Conservation (phyloP, 805 yeast species). For the Priceomyces castillae region DNA sequence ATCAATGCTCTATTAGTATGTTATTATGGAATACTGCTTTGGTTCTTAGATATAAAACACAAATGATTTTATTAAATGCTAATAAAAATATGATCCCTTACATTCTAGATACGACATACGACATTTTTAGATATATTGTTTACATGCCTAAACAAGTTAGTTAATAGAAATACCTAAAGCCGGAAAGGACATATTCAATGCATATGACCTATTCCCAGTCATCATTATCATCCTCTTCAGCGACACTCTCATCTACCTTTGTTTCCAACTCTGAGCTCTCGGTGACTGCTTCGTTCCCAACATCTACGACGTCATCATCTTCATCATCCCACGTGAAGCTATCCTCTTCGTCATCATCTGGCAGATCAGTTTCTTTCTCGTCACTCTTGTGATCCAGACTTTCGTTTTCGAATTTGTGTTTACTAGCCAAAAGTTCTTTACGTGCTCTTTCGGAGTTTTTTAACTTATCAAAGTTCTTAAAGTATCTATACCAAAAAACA, state of each 20-base stretch:
- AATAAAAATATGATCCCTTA: not conserved
- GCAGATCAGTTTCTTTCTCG: not conserved
- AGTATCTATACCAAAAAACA: slow-evolving; percentile 76
- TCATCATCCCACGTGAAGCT: slow-evolving; percentile 53
- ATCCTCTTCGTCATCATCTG: slow-evolving; percentile 37
- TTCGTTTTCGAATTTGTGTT: slow-evolving; percentile 3
- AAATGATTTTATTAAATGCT: no score
- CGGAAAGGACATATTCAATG: no score
- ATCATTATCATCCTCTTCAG: slow-evolving; percentile 38
- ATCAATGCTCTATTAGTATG: not conserved
- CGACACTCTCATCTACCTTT: slow-evolving; percentile 9
- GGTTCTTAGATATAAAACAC: not conserved
- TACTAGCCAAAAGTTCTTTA: slow-evolving; percentile 52
- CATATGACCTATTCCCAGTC: slow-evolving; percentile 52
- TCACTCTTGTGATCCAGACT: not conserved
- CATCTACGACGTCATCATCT: slow-evolving; percentile 26
- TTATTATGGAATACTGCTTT: not conserved
- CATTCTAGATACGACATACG: slow-evolving; percentile 1
- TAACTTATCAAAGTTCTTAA: slow-evolving; percentile 50
- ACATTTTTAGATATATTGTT: not conserved
- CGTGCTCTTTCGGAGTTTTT: slow-evolving; percentile 63
- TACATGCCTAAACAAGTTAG: not conserved
- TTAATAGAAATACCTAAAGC: no score
- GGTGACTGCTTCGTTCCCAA: slow-evolving; percentile 28
- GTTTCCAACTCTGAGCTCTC: slow-evolving; percentile 6